Evolutionary conservation across 2,329 filamentous ascomycete genomes (phyloP).

Genomic region (Nothophoma quercina): DNA sequence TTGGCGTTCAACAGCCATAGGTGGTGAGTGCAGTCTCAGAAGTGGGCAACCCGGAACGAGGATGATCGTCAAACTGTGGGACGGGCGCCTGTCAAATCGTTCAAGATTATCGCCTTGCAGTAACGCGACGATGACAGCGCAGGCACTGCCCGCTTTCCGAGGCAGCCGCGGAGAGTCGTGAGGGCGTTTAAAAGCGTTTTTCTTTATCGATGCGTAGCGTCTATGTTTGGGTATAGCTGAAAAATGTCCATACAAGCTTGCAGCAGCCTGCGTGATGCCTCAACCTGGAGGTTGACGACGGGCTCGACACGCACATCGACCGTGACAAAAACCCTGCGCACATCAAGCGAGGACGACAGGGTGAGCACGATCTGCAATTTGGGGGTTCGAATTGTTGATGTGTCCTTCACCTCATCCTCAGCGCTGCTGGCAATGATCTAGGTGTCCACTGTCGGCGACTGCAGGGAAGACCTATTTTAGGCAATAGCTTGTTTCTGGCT

Average conservation of each 20-base stretch:
- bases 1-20: conserved; percentile 41
- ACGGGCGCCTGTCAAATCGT: conserved; percentile 23
- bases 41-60: conserved; percentile 42
- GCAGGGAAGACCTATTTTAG: conserved; percentile 27
- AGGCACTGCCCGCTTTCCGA: conserved; percentile 16
- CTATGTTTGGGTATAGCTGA: conserved; percentile 1
- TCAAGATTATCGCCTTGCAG: conserved; percentile 14
- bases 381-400: background rate
- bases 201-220: background rate
- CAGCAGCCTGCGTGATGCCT: background rate
- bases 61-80: conserved; percentile 32
- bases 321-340: background rate
- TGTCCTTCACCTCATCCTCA: background rate
- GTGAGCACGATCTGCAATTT: background rate
- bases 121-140: conserved; percentile 9
- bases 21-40: conserved; percentile 32
- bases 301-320: background rate
- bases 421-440: background rate
- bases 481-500: conserved; percentile 25
- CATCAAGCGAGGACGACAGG: background rate
- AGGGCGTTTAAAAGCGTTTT: background rate
- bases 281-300: background rate
- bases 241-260: background rate
- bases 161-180: background rate
- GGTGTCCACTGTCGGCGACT: conserved; percentile 2